phyloP scores from a whole-genome alignment of 2,329 filamentous ascomycete species.

The Apiospora sp. region DNA sequence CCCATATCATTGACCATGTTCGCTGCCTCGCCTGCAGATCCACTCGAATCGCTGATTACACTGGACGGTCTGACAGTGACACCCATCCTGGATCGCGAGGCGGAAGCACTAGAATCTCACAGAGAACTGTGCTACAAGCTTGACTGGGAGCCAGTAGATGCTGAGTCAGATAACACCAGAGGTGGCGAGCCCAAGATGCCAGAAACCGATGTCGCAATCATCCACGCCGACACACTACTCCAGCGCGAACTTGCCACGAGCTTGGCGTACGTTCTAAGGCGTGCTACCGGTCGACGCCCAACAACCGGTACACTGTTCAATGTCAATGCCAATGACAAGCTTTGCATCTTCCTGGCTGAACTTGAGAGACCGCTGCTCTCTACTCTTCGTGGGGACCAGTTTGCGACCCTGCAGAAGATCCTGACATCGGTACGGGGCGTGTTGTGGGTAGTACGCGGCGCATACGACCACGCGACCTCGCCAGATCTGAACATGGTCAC shows the following conservation, averaged over 20 bases:
- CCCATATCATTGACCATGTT: slow-evolving; percentile 49
- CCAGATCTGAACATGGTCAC: slow-evolving; percentile 38
- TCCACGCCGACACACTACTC: slow-evolving; percentile 45
- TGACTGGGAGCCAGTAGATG: slow-evolving; percentile 34
- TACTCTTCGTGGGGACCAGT: slow-evolving; percentile 47
- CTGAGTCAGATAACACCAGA: slow-evolving; percentile 44
- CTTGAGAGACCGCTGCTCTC: slow-evolving; percentile 53
- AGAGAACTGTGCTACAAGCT: slow-evolving; percentile 36
- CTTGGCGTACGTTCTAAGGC: slow-evolving; percentile 39
- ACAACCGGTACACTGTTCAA: slow-evolving; percentile 41
- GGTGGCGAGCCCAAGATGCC: slow-evolving; percentile 33
- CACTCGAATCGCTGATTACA: slow-evolving; percentile 31
- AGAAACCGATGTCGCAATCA: slow-evolving; percentile 47
- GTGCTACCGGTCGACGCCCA: slow-evolving; percentile 44
- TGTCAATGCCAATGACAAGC: slow-evolving; percentile 44
- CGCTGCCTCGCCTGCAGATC: slow-evolving; percentile 28
- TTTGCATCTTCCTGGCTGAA: slow-evolving; percentile 54
- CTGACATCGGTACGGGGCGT: slow-evolving; percentile 42
- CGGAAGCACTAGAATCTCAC: slow-evolving; percentile 35
- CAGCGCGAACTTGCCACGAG: slow-evolving; percentile 44
- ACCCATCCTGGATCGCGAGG: slow-evolving; percentile 35
- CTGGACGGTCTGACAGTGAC: slow-evolving; percentile 34
- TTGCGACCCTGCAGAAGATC: slow-evolving; percentile 43
- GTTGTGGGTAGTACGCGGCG: slow-evolving; percentile 47
- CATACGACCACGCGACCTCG: slow-evolving; percentile 42